phyloP scores from a whole-genome alignment of 192 early-diverging fungal species.

The Coemansia asiatica region DNA sequence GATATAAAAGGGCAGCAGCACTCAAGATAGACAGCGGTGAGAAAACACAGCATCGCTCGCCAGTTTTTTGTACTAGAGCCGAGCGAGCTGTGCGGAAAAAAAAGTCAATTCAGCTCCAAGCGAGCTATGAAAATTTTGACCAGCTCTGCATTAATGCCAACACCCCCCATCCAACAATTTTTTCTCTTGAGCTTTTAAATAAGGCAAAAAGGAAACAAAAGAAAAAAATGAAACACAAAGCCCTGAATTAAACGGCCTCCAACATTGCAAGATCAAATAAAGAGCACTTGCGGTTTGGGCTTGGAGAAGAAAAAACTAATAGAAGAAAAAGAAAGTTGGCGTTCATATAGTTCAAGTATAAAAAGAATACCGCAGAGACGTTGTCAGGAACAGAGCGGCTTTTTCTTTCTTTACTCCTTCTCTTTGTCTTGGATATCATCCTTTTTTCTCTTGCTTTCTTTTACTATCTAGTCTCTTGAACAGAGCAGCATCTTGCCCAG shows the following conservation, averaged over 20 bases:
- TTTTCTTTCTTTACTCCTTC: neutral
- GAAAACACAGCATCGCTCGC: neutral
- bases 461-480: neutral
- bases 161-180: neutral
- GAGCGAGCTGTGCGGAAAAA: neutral
- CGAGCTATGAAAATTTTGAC: conserved; percentile 1
- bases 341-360: neutral
- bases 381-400: neutral
- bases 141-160: neutral
- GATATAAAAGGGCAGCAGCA: neutral
- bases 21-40: neutral
- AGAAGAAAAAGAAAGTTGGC: neutral
- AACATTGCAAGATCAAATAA: neutral
- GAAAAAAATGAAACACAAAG: too few species aligned
- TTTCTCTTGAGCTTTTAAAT: neutral
- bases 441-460: neutral
- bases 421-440: neutral
- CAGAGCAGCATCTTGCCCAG: too few species aligned
- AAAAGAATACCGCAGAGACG: neutral
- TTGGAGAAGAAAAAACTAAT: neutral
- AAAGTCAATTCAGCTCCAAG: neutral
- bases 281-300: neutral
- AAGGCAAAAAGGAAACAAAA: neutral
- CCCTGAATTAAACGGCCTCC: neutral
- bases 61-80: neutral